Evolutionary conservation across 345 rosid genomes (phyloP).

Genomic region (Corymbia maculata): DNA sequence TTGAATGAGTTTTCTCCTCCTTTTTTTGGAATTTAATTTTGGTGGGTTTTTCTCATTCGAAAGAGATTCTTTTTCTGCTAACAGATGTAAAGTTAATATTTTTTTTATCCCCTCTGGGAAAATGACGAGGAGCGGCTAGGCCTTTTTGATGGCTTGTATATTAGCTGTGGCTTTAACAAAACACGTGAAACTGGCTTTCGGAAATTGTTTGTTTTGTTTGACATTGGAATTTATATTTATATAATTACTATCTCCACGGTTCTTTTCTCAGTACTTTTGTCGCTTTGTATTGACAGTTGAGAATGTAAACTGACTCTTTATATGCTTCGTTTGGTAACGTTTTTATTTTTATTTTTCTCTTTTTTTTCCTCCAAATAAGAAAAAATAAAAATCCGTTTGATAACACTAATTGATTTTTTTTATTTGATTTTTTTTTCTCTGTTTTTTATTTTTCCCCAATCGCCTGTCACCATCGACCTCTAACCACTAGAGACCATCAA

Average conservation of each 20-base stretch:
- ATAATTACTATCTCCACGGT: neutral
- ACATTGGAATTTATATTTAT: neutral
- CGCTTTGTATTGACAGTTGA: neutral
- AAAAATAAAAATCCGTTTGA: too few species aligned
- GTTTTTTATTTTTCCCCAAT: too few species aligned
- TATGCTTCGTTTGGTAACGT: too few species aligned
- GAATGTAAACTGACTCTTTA: neutral
- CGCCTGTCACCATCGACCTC: too few species aligned
- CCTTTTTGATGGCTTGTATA: neutral
- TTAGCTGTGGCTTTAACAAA: neutral
- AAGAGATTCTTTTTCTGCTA: neutral
- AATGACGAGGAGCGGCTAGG: neutral
- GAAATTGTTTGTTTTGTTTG: neutral
- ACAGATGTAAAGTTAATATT: neutral
- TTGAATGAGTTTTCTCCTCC: neutral
- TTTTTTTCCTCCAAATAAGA: too few species aligned
- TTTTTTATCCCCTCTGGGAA: neutral
- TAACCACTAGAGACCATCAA: too few species aligned
- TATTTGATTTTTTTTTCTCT: too few species aligned
- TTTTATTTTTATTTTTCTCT: too few species aligned
- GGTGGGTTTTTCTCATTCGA: neutral
- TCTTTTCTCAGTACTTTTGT: neutral
- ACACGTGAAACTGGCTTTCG: neutral
- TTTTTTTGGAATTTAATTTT: neutral
- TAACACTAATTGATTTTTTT: too few species aligned